Conservation (phyloP, 2,329 filamentous ascomycete species). For the Decorospora gaudefroyi region DNA sequence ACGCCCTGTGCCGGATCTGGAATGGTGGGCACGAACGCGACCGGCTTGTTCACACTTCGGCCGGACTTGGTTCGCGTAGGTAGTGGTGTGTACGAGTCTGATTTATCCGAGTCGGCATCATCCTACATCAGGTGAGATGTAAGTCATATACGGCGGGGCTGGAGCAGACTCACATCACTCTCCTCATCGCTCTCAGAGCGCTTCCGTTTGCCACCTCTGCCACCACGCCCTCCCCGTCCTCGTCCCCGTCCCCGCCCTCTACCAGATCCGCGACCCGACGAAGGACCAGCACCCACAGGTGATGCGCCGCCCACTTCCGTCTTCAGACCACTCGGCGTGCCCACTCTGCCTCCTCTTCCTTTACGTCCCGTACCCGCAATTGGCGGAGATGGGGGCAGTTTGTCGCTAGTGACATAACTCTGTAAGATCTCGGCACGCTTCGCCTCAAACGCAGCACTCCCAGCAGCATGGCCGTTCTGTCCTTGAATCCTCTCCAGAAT, state of each 20-base stretch:
- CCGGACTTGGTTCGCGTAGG: constrained; percentile 76
- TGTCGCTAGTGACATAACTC: constrained; percentile 53
- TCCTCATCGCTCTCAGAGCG: constrained; percentile 44
- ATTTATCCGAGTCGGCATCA: constrained; percentile 47
- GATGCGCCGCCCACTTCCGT: constrained; percentile 35
- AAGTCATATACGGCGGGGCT: constrained; percentile 1
- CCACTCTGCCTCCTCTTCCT: constrained; percentile 43
- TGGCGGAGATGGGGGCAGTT: constrained; percentile 47
- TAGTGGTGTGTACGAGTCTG: constrained; percentile 57
- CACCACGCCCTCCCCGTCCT: constrained; percentile 44
- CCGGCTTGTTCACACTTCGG: constrained; percentile 69
- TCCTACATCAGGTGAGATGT: constrained; percentile 30
- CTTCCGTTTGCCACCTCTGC: constrained; percentile 48
- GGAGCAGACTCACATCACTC: constrained; percentile 42
- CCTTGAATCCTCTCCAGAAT: constrained; percentile 49
- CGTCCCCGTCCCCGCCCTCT: constrained; percentile 46
- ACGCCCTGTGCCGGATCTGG: constrained; percentile 53
- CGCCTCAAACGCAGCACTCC: constrained; percentile 52
- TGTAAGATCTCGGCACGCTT: constrained; percentile 54
- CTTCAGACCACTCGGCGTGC: constrained; percentile 41
- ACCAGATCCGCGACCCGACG: constrained; percentile 42
- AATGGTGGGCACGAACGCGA: constrained; percentile 63
- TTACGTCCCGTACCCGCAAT: constrained; percentile 36
- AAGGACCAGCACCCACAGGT: constrained; percentile 24
- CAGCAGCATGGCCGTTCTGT: constrained; percentile 41